Evolutionary conservation across 140 eudicot genomes (phyloP).

Genomic region (Erigeron philadelphicus): DNA sequence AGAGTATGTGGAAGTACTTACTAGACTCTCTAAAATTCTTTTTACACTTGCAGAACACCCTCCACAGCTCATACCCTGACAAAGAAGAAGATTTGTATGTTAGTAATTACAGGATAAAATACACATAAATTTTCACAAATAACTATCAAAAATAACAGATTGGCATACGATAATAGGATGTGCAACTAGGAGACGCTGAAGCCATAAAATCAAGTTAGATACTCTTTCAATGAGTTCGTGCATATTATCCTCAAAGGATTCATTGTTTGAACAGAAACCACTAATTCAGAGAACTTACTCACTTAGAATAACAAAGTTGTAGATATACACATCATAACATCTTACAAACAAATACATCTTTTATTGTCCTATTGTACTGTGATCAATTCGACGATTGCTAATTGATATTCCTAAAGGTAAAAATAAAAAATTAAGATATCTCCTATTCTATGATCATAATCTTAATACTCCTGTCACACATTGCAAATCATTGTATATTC

Average conservation of each 20-base stretch:
- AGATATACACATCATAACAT: too few relatives aligned
- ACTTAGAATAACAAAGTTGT: too few relatives aligned
- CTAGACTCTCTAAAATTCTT: conserved; percentile 83
- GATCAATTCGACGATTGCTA: too few relatives aligned
- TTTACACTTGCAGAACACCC: conserved; percentile 95
- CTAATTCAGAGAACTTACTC: too few relatives aligned
- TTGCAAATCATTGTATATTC: too few relatives aligned
- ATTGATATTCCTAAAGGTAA: too few relatives aligned
- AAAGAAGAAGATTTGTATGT: conserved; percentile 13
- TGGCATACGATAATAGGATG: not conserved
- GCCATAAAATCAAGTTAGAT: not conserved
- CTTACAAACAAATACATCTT: too few relatives aligned
- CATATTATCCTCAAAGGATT: not conserved
- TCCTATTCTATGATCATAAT: too few relatives aligned
- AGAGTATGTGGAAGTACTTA: conserved; percentile 33
- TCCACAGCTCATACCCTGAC: conserved; percentile 94
- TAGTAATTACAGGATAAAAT: not conserved
- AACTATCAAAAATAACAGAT: not conserved
- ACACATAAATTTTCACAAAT: not conserved
- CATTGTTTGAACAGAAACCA: too few relatives aligned
- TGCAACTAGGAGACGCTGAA: not conserved
- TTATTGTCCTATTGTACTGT: too few relatives aligned
- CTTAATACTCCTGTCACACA: too few relatives aligned
- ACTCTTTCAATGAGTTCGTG: not conserved
- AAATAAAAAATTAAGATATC: too few relatives aligned